Evolutionary conservation across 139 green algal species (phyloP), one percentile per base, ranked within the genome.

Genomic region (Chlamydomonas asymmetrica): DNA sequence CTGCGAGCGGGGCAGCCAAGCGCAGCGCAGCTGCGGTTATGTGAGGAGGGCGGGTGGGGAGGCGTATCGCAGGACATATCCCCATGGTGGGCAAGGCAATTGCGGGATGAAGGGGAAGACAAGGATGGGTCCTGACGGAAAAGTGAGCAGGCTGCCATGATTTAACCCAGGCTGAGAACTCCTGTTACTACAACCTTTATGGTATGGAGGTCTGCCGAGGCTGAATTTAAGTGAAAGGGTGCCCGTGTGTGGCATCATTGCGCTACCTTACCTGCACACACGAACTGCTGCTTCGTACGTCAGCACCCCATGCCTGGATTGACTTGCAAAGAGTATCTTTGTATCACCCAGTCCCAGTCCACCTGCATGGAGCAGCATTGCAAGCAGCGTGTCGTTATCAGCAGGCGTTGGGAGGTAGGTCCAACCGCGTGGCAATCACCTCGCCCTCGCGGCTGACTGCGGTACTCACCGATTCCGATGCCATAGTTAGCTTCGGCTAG

Each of bases 321-420:
- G 56, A 2, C 40, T 60, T 49, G 40, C n/a, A n/a, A 68, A 76
- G 0, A 76, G 70, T 56, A 76, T 76, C 40, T 43, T 25, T 13
- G 67, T 23, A 52, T 76, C 70, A 22, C 70, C 70, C 56, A 76
- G 54, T 6, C 70, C 70, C 70, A 76, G 52, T 0, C 70, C 70
- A 18, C 70, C n/a, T n/a, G n/a, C n/a, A n/a, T n/a, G n/a, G n/a
- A n/a, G n/a, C n/a, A n/a, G n/a, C n/a, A n/a, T n/a, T n/a, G n/a
- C n/a, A n/a, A n/a, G n/a, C n/a, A n/a, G n/a, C n/a, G n/a, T n/a
- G n/a, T n/a, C n/a, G n/a, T n/a, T n/a, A n/a, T n/a, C n/a, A n/a
- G n/a, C n/a, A n/a, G n/a, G n/a, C n/a, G n/a, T n/a, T n/a, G n/a
- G n/a, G n/a, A n/a, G n/a, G n/a, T n/a, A n/a, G n/a, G n/a, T n/a